Percentiles rank a stretch among this genome's conserved stretches.
Conservation (phyloP, 2,329 filamentous ascomycete species). For the Gremmenia infestans region DNA sequence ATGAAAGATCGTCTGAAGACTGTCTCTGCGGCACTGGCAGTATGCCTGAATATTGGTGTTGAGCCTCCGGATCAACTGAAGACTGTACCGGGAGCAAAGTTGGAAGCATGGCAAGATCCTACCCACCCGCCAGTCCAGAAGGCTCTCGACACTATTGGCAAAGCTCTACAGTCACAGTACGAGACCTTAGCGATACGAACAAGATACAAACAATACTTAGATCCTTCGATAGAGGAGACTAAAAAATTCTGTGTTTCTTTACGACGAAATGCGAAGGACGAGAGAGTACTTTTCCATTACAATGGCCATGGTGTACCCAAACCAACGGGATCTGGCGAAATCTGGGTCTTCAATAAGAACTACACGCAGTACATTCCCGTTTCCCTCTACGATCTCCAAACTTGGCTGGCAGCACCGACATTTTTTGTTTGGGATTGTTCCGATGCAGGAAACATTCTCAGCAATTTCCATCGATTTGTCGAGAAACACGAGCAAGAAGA, state of each 20-base stretch:
- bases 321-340: slow-evolving; percentile 90
- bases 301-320: slow-evolving; percentile 97
- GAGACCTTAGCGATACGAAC: slow-evolving; percentile 91
- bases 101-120: slow-evolving; percentile 97
- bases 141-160: slow-evolving; percentile 89
- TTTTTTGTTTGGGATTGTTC: slow-evolving; percentile 98
- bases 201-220: slow-evolving; percentile 95
- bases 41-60: slow-evolving; percentile 95
- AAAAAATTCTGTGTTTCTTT: slow-evolving; percentile 93
- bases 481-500: slow-evolving; percentile 94
- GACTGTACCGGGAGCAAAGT: slow-evolving; percentile 85
- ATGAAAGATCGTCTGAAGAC: slow-evolving; percentile 97
- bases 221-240: slow-evolving; percentile 94
- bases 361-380: slow-evolving; percentile 99
- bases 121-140: slow-evolving; percentile 75
- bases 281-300: slow-evolving; percentile 95
- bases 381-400: slow-evolving; percentile 88
- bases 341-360: slow-evolving; percentile 99
- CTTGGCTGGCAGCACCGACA: slow-evolving; percentile 91
- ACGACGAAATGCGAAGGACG: slow-evolving; percentile 88
- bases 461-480: slow-evolving; percentile 89
- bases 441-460: slow-evolving; percentile 90
- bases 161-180: slow-evolving; percentile 92
- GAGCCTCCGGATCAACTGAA: slow-evolving; percentile 96
- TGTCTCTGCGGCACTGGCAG: slow-evolving; percentile 86